phyloP scores from a whole-genome alignment of 257 asterid genomes.

The Henckelia pumila region DNA sequence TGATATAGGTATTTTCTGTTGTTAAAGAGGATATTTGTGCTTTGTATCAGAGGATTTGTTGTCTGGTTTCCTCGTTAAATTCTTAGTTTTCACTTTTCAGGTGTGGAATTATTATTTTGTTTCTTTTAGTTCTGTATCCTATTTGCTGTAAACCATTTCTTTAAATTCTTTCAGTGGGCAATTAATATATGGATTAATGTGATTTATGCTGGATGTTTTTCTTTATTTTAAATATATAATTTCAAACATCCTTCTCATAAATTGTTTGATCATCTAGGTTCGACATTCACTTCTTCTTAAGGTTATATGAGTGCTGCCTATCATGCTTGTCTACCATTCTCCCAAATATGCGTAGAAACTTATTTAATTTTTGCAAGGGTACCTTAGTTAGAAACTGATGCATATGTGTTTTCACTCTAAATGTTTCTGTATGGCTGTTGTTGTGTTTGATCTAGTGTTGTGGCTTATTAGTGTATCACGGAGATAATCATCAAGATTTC shows the following conservation, averaged over 20 bases:
- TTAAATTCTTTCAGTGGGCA: not conserved
- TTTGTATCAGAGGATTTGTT: not conserved
- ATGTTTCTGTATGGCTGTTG: conserved; percentile 7
- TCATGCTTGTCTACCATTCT: conserved; percentile 17
- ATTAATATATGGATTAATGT: not conserved
- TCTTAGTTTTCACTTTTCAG: not conserved
- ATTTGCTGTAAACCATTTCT: not conserved
- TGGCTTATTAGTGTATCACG: not conserved
- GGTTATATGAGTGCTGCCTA: conserved; percentile 4
- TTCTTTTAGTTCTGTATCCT: not conserved
- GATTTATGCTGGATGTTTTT: not conserved
- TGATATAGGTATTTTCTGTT: not conserved
- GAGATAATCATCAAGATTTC: not conserved
- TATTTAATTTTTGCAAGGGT: conserved; percentile 6
- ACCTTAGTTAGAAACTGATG: conserved; percentile 14
- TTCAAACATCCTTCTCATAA: not conserved
- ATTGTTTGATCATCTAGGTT: not conserved
- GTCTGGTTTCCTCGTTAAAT: not conserved
- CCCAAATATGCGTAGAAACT: not conserved
- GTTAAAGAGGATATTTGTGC: too few species aligned
- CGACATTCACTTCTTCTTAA: not conserved
- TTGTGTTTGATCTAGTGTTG: conserved; percentile 17
- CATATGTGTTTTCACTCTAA: not conserved
- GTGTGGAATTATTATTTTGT: not conserved
- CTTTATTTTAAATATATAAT: too few species aligned